Conservation (phyloP, 257 asterid genomes). For the Oldenlandia corymbosa region DNA sequence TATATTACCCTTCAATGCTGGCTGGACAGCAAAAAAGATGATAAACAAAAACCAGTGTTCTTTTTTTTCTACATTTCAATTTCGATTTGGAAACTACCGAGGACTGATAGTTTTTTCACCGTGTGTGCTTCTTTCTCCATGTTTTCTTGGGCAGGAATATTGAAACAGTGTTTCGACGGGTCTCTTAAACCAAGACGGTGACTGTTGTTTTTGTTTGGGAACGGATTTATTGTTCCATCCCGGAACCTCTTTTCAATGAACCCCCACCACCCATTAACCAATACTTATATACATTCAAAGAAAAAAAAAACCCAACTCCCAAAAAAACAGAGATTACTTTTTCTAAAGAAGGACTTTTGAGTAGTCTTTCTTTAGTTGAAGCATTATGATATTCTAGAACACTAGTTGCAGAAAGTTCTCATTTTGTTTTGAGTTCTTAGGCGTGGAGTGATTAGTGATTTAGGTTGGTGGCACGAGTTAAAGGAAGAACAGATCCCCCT, state of each 20-base stretch:
- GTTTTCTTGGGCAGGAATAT: constrained; percentile 76
- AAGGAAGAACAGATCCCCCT: too few species aligned
- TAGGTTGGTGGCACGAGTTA: neutral
- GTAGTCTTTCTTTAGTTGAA: too few species aligned
- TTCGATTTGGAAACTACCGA: constrained; percentile 34
- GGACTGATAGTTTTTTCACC: constrained; percentile 52
- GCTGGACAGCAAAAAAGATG: neutral
- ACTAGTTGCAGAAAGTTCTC: neutral
- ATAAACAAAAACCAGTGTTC: neutral
- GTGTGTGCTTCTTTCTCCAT: constrained; percentile 40
- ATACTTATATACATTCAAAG: neutral
- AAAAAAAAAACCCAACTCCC: neutral
- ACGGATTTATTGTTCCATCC: constrained; percentile 42
- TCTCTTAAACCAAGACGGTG: constrained; percentile 63
- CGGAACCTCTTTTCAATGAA: constrained; percentile 32
- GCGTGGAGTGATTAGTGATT: too few species aligned
- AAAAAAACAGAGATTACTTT: neutral
- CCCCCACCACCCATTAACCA: neutral
- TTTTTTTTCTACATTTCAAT: neutral
- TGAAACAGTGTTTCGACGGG: constrained; percentile 58
- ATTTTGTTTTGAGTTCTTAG: neutral
- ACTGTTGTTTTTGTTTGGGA: constrained; percentile 47
- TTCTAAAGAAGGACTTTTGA: too few species aligned
- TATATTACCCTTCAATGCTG: neutral
- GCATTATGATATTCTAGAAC: too few species aligned